Conservation (phyloP, 768 basidiomycete genomes). For the Pseudohyphozyma bogoriensis region DNA sequence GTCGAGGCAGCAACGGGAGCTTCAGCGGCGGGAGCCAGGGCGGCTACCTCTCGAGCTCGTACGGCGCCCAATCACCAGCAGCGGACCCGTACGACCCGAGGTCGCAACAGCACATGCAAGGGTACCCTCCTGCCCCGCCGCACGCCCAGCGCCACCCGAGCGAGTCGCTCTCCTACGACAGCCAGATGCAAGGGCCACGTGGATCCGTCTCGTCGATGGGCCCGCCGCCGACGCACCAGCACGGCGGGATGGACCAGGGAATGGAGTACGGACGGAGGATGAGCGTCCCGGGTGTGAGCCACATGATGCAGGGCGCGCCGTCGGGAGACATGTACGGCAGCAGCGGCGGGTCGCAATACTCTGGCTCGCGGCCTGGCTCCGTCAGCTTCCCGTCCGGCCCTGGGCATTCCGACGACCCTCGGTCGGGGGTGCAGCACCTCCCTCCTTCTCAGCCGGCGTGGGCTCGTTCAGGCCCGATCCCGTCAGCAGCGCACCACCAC, state of each 20-base stretch:
- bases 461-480: slow-evolving; percentile 1
- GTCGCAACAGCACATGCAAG: background rate
- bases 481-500: background rate
- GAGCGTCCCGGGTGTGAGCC: too few species aligned
- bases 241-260: too few species aligned
- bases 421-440: background rate
- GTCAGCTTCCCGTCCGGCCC: background rate
- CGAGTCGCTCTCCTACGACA: background rate
- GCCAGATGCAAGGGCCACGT: background rate
- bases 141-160: background rate
- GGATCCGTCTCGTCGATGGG: slow-evolving; percentile 15
- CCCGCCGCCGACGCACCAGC: background rate
- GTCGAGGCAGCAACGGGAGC: slow-evolving; percentile 16
- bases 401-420: too few species aligned
- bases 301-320: too few species aligned
- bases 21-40: slow-evolving; percentile 1
- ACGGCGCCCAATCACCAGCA: background rate
- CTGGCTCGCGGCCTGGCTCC: too few species aligned
- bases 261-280: too few species aligned
- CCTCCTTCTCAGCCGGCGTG: slow-evolving; percentile 1
- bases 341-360: too few species aligned
- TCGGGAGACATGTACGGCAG: too few species aligned
- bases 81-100: background rate
- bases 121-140: background rate
- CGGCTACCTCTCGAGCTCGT: slow-evolving; percentile 8